Evolutionary conservation across 306 rosid species (phyloP).

Genomic region (Cucurbita pepo): DNA sequence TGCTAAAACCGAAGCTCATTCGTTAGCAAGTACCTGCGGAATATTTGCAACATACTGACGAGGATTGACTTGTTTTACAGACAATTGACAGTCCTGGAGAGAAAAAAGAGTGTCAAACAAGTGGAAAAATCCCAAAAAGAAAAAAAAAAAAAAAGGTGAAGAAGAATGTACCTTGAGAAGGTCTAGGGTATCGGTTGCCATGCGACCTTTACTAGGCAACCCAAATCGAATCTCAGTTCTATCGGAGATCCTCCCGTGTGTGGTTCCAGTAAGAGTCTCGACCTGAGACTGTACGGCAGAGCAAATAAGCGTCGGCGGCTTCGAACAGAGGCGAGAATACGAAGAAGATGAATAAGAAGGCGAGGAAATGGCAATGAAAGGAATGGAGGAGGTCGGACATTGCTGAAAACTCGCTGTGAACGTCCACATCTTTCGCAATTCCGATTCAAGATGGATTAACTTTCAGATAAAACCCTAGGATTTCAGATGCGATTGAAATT

Average conservation of each 20-base stretch:
- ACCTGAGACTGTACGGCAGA: conserved; percentile 24
- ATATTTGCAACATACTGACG: conserved; percentile 76
- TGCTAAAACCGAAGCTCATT: neutral
- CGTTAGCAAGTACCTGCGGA: conserved; percentile 39
- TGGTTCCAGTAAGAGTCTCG: conserved; percentile 29
- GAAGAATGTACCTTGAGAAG: conserved; percentile 49
- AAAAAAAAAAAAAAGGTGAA: neutral
- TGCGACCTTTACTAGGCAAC: conserved; percentile 81
- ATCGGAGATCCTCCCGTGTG: conserved; percentile 4
- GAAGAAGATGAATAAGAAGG: neutral
- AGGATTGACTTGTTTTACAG: conserved; percentile 82
- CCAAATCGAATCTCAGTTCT: conserved; percentile 65
- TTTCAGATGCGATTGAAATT: neutral
- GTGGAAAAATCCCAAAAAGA: neutral
- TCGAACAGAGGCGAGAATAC: neutral
- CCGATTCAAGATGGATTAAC: neutral
- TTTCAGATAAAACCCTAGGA: neutral
- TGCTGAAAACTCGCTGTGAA: conserved; percentile 12
- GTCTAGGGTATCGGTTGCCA: conserved; percentile 69
- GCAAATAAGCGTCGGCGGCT: conserved; percentile 10
- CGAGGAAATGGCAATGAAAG: neutral
- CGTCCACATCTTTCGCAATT: neutral
- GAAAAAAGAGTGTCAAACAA: neutral
- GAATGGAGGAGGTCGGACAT: neutral
- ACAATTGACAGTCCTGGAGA: conserved; percentile 60